phyloP scores from a whole-genome alignment of 768 basidiomycete genomes.

The Termitomyces sp. region DNA sequence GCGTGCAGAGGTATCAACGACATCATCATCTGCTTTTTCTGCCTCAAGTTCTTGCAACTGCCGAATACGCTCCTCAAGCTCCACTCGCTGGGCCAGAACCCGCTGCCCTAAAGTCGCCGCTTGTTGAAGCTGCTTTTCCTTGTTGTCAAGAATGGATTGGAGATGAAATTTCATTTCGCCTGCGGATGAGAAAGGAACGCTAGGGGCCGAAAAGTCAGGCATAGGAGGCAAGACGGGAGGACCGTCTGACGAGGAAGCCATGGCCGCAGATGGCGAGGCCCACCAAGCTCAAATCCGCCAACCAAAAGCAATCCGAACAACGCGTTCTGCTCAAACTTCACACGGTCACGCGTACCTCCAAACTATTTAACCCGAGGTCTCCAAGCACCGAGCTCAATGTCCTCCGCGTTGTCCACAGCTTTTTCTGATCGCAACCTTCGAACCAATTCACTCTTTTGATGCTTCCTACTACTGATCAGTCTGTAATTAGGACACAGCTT shows the following conservation, averaged over 20 bases:
- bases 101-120: conserved; percentile 92
- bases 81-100: conserved; percentile 89
- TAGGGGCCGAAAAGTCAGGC: conserved; percentile 36
- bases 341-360: conserved; percentile 18
- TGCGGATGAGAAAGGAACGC: conserved; percentile 40
- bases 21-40: conserved; percentile 59
- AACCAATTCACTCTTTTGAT: background rate
- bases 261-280: conserved; percentile 21
- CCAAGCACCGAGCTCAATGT: background rate
- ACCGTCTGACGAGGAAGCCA: conserved; percentile 38
- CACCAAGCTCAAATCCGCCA: conserved; percentile 7
- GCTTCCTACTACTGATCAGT: background rate
- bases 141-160: conserved; percentile 74
- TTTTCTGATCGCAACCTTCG: background rate
- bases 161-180: conserved; percentile 60
- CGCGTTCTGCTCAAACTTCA: conserved; percentile 20
- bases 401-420: background rate
- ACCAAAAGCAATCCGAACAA: conserved; percentile 13
- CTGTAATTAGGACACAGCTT: background rate
- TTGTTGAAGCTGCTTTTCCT: conserved; percentile 89
- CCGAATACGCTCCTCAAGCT: conserved; percentile 83
- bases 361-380: background rate
- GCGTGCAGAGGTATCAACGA: conserved; percentile 61
- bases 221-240: conserved; percentile 25
- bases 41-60: conserved; percentile 71